phyloP scores from a whole-genome alignment of 768 basidiomycete genomes.

The Tylopilus rubrobrunneus region DNA sequence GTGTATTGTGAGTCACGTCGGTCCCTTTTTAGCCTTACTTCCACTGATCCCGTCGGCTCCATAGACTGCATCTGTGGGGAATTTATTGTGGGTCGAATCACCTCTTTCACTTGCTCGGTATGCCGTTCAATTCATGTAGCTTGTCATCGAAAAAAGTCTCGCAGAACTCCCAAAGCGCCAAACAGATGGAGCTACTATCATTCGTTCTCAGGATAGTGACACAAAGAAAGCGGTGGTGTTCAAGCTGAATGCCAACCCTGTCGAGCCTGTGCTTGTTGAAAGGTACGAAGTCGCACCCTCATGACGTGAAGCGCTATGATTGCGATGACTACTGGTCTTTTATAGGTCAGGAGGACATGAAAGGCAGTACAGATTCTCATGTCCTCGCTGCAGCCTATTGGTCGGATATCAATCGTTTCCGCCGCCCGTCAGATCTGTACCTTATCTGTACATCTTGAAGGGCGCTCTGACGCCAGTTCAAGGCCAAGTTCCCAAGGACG shows the following conservation, averaged over 20 bases:
- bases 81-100: conserved; percentile 61
- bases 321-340: conserved; percentile 3
- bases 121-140: conserved; percentile 38
- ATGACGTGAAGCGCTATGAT: conserved; percentile 18
- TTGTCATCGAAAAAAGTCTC: conserved; percentile 77
- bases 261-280: conserved; percentile 72
- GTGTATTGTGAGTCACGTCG: conserved; percentile 65
- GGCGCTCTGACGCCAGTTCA: conserved; percentile 87
- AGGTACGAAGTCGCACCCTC: conserved; percentile 46
- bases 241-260: conserved; percentile 76
- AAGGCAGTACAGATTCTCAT: conserved; percentile 64
- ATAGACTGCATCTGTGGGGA: conserved; percentile 86
- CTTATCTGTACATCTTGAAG: conserved; percentile 74
- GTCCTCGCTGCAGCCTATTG: conserved; percentile 46
- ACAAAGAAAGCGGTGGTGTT: conserved; percentile 64
- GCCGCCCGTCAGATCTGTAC: conserved; percentile 71
- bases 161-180: conserved; percentile 64
- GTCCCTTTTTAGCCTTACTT: conserved; percentile 6
- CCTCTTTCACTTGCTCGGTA: conserved; percentile 2
- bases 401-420: conserved; percentile 73
- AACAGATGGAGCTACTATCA: conserved; percentile 76
- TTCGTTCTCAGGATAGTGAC: conserved; percentile 67
- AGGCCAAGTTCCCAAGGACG: conserved; percentile 80
- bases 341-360: conserved; percentile 65
- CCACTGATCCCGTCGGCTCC: conserved; percentile 13